phyloP scores from a whole-genome alignment of 2,329 filamentous ascomycete genomes.

The Fonsecaea erecta region DNA sequence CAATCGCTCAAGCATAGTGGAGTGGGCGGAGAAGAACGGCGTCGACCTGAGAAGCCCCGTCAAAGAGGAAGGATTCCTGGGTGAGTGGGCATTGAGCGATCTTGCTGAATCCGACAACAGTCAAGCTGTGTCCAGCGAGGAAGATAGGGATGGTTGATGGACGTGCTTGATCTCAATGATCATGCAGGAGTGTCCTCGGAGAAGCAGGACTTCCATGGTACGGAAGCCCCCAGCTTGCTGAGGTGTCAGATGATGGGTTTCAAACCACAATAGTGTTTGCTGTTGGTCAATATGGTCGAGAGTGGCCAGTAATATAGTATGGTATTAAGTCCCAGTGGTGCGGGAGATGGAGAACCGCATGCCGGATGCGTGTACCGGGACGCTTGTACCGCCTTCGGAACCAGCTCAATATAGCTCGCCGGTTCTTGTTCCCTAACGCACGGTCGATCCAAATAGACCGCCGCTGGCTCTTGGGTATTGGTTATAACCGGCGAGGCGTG shows the following conservation, averaged over 20 bases:
- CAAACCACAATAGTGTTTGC: neutral
- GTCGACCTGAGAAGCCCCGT: constrained; percentile 70
- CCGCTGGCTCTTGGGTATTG: neutral
- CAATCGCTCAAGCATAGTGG: constrained; percentile 63
- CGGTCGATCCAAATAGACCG: neutral
- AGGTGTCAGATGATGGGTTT: neutral
- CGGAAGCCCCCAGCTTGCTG: neutral
- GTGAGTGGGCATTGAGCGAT: constrained; percentile 61
- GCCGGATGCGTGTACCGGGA: neutral
- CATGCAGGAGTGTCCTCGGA: neutral
- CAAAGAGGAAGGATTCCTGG: constrained; percentile 74
- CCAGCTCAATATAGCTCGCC: neutral
- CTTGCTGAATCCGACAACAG: constrained; percentile 28
- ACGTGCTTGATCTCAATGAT: neutral
- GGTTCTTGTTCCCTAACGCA: neutral
- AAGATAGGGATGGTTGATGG: constrained; percentile 7
- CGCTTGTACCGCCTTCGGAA: neutral
- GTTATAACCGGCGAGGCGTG: too few relatives aligned
- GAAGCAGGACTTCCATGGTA: neutral
- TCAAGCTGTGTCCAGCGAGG: constrained; percentile 15
- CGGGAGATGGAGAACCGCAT: neutral
- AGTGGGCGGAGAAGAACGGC: constrained; percentile 67
- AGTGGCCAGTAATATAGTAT: neutral
- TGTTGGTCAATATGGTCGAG: neutral
- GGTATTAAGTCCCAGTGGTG: neutral